Conservation (phyloP, 1,139 yeast genomes). For the Saccharomyces hybrid region DNA sequence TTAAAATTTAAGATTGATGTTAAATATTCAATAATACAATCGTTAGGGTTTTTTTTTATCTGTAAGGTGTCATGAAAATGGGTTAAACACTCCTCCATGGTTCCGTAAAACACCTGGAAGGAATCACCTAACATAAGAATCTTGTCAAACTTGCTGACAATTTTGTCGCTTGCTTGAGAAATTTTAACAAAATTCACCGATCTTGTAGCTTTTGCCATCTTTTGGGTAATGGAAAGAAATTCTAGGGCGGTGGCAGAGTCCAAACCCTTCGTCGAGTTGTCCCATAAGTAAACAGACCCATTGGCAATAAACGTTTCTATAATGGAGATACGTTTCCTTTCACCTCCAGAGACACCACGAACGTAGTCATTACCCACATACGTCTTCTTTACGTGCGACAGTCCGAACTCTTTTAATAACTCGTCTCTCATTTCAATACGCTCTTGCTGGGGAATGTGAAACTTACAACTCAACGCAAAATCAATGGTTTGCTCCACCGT, state of each 20-base stretch:
- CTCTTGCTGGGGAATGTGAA: slow-evolving; percentile 32
- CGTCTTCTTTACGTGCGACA: slow-evolving; percentile 36
- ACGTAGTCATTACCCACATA: slow-evolving; percentile 39
- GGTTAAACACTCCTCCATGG: slow-evolving; percentile 35
- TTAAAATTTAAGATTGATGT: slow-evolving; percentile 44
- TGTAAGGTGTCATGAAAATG: slow-evolving; percentile 41
- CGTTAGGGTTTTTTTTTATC: slow-evolving; percentile 42
- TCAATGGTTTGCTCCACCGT: slow-evolving; percentile 41
- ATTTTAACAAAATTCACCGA: slow-evolving; percentile 42
- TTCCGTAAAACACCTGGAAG: slow-evolving; percentile 41
- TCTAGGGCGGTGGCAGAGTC: slow-evolving; percentile 47
- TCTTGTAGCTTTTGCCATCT: slow-evolving; percentile 37
- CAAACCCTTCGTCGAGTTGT: slow-evolving; percentile 46
- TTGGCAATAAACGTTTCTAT: slow-evolving; percentile 43
- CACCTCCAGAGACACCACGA: slow-evolving; percentile 42
- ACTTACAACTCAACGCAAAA: slow-evolving; percentile 32
- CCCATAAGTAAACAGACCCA: slow-evolving; percentile 46
- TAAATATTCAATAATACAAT: slow-evolving; percentile 46
- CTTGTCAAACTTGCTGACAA: slow-evolving; percentile 41
- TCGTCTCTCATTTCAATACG: slow-evolving; percentile 34
- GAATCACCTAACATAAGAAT: slow-evolving; percentile 40
- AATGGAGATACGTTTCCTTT: slow-evolving; percentile 39
- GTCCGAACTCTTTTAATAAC: slow-evolving; percentile 37
- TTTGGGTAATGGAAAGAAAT: slow-evolving; percentile 39
- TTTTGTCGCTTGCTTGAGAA: slow-evolving; percentile 45